Base-by-base conservation (phyloP, 73 alveolate genomes). In the Paramecium sonneborni region DNA sequence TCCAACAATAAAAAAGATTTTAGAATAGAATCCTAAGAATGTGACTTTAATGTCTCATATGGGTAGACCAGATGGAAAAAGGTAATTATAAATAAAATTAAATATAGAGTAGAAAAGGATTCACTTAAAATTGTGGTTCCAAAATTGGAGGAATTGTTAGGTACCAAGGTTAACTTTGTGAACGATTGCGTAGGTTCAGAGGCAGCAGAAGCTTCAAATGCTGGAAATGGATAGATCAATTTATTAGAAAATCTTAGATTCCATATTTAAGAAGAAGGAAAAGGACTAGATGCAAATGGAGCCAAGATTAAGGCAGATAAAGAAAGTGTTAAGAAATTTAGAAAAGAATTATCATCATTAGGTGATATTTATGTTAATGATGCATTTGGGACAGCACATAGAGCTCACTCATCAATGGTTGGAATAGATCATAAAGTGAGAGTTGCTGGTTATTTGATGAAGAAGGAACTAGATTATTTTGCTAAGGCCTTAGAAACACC, bases 391-490 rank as follows among this genome's bases (percentile, higher is more conserved):
- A 98, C 99, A 18, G 98, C 98, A 38, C 99, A 98, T 86, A 94
- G 99, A 91, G 99, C 98, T 24, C 99, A 97, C 94, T 92, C 98
- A 69, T 97, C 99, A 28, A 98, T 97, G 99, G 99, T 96, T 28
- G 99, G 99, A 58, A 88, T 95, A 69, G 93, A 95, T 74, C 95
- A 91, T 56, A 92, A 92, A 20, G 87, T 84, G 34, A 95, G 98
- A 94, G 99, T 96, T 4, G 99, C 99, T 35, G 99, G 99, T 14
- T 95, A 97, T 94, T 95, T 97, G 68, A 92, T 97, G 96, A 97
- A 96, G 93, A 96, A 96, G 92, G 99, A 97, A 94, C 95, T 97
- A 23, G 97, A 96, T 39, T 97, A 97, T 98, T 97, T 97, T 96
- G 92, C 97, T 38, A 96, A 96, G 93, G 98, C 95, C 46, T 94